These are phyloP conservation scores for Jacaranda mimosifolia DNA, from an alignment of 257 asterid genomes.

Conservation along the genomic window DNA sequence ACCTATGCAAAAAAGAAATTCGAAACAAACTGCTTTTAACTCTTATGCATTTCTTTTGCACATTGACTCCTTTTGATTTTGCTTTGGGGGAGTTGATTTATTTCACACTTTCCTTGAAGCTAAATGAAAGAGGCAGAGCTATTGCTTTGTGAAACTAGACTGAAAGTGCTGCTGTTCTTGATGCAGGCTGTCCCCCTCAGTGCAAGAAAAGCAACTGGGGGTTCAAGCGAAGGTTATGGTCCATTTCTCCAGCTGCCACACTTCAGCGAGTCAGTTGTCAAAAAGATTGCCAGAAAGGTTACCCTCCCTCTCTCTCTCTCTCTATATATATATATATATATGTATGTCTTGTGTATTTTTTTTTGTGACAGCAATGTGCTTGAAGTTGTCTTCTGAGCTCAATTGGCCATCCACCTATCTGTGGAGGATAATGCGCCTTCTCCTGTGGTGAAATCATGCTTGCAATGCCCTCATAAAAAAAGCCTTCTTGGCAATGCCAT, in stretches of 20 bases:
- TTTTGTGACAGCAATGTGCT: slow-evolving; percentile 1
- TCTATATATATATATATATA: background rate
- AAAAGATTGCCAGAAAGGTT: slow-evolving; percentile 96
- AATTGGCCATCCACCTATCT: background rate
- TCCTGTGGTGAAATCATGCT: background rate
- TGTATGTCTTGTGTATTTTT: background rate
- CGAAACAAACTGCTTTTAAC: background rate
- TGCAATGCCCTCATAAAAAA: background rate
- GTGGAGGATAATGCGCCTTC: background rate
- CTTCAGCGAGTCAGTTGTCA: slow-evolving; percentile 85
- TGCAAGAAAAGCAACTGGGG: slow-evolving; percentile 86
- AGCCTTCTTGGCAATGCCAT: background rate
- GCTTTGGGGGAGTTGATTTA: slow-evolving; percentile 6
- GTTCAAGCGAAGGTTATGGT: slow-evolving; percentile 87
- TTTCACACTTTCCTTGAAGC: slow-evolving; percentile 22
- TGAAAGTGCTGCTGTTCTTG: slow-evolving; percentile 33
- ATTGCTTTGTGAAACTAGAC: slow-evolving; percentile 16
- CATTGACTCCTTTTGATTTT: slow-evolving; percentile 10
- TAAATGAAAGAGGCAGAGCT: slow-evolving; percentile 13
- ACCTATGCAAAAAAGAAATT: background rate
- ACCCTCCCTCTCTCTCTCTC: slow-evolving; percentile 38
- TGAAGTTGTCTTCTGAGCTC: background rate
- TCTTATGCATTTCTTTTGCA: slow-evolving; percentile 8
- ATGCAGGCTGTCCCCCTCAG: slow-evolving; percentile 95
- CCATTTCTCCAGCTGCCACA: slow-evolving; percentile 98